These are phyloP conservation scores for Skeletonema menzelii DNA, from an alignment of 108 stramenopile genomes.

Conservation along the genomic window DNA sequence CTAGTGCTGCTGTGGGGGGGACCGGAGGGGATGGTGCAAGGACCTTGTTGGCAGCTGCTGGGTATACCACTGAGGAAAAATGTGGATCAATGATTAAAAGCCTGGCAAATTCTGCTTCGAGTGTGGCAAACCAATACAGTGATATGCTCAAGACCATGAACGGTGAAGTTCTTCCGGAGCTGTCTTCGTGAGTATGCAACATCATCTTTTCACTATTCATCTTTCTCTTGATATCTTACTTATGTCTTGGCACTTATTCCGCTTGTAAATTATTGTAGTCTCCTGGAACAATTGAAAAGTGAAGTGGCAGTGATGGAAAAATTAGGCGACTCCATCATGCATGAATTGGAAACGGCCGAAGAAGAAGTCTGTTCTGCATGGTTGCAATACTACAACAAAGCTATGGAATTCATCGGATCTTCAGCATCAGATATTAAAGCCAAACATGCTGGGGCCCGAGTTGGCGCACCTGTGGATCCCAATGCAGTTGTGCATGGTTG, in stretches of 20 bases:
- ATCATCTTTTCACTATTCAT: no score
- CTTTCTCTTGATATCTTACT: not conserved
- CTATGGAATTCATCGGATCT: constrained; percentile 33
- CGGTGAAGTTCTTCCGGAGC: constrained; percentile 36
- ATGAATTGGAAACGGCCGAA: constrained; percentile 75
- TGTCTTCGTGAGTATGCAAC: constrained; percentile 30
- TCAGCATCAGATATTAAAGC: constrained; percentile 19
- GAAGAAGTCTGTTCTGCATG: constrained; percentile 62
- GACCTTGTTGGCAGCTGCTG: constrained; percentile 1
- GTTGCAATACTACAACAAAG: constrained; percentile 52
- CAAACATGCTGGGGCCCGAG: constrained; percentile 16
- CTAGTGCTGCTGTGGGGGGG: not conserved
- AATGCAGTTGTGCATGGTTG: constrained; percentile 51
- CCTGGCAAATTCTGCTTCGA: constrained; percentile 27
- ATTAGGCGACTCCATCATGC: constrained; percentile 64
- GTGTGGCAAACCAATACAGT: constrained; percentile 34
- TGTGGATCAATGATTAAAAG: constrained; percentile 26
- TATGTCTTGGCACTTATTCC: not conserved
- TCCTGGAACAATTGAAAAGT: constrained; percentile 40
- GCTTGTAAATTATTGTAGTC: constrained; percentile 2
- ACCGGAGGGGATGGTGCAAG: not conserved
- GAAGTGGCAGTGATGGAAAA: constrained; percentile 59
- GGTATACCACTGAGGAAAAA: constrained; percentile 16
- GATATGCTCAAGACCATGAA: constrained; percentile 44
- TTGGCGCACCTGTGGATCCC: constrained; percentile 7